Conservation (phyloP, 768 basidiomycete genomes). For the Baorangia bicolor region DNA sequence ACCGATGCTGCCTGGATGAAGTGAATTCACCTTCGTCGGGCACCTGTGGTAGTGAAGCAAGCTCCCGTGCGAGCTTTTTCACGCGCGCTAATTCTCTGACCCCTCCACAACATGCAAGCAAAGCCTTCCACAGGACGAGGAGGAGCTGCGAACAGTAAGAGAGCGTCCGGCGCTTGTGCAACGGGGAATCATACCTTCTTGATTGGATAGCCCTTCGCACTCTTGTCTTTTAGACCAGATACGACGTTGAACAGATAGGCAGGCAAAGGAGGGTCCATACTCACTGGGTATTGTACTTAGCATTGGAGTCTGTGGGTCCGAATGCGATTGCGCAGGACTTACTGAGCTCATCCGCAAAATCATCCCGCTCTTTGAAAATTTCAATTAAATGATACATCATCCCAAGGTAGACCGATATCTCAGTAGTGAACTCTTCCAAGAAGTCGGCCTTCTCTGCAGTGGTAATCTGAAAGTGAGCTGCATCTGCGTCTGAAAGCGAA, state of each 20-base stretch:
- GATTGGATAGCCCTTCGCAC: slow-evolving; percentile 93
- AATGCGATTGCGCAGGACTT: slow-evolving; percentile 34
- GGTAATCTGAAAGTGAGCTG: slow-evolving; percentile 67
- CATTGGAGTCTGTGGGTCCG: neutral
- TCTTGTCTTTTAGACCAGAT: slow-evolving; percentile 88
- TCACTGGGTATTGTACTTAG: slow-evolving; percentile 59
- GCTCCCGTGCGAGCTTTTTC: slow-evolving; percentile 81
- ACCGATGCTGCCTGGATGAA: neutral
- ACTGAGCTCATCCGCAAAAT: slow-evolving; percentile 97
- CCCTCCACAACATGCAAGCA: slow-evolving; percentile 91
- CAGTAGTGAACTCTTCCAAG: slow-evolving; percentile 87
- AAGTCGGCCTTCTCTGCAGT: slow-evolving; percentile 71
- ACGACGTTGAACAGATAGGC: slow-evolving; percentile 90
- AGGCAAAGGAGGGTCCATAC: slow-evolving; percentile 90
- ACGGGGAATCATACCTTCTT: slow-evolving; percentile 68
- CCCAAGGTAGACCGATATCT: slow-evolving; percentile 90
- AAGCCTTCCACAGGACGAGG: slow-evolving; percentile 90
- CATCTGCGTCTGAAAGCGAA: slow-evolving; percentile 73
- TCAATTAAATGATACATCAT: slow-evolving; percentile 96
- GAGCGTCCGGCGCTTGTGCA: neutral
- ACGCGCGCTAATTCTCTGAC: slow-evolving; percentile 81
- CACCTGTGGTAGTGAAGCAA: slow-evolving; percentile 66
- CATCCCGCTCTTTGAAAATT: slow-evolving; percentile 88
- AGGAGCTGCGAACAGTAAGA: slow-evolving; percentile 59
- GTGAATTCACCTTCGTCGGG: slow-evolving; percentile 45